Conservation (phyloP, 2,329 filamentous ascomycete genomes). For the Aspergillus calidoustus region DNA sequence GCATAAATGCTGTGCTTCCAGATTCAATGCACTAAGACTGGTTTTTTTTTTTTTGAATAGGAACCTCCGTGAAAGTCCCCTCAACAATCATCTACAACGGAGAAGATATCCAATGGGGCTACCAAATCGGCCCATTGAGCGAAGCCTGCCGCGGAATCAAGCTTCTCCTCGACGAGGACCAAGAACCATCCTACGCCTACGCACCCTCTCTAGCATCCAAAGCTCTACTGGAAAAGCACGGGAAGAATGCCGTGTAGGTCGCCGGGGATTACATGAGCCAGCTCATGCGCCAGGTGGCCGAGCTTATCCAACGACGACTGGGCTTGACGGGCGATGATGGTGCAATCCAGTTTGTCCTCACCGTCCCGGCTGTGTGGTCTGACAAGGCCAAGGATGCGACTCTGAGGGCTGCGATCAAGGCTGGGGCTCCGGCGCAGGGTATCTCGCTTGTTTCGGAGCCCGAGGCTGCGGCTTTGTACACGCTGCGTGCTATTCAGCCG, state of each 20-base stretch:
- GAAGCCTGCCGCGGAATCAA: conserved; percentile 33
- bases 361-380: conserved; percentile 41
- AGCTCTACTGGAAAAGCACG: neutral
- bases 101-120: conserved; percentile 29
- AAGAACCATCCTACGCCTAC: conserved; percentile 17
- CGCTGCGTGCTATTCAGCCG: conserved; percentile 32
- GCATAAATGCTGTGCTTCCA: too few relatives aligned
- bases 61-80: conserved; percentile 28
- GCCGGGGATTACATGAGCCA: conserved; percentile 5
- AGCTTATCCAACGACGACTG: conserved; percentile 16
- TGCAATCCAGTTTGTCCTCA: conserved; percentile 31
- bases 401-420: conserved; percentile 25
- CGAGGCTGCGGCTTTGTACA: conserved; percentile 39
- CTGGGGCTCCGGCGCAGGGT: conserved; percentile 16
- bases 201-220: conserved; percentile 13
- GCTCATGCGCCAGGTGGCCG: neutral
- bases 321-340: conserved; percentile 18
- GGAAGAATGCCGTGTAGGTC: neutral
- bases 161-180: conserved; percentile 25
- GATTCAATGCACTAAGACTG: too few relatives aligned
- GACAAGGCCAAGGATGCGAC: conserved; percentile 40
- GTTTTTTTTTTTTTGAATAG: conserved; percentile 3
- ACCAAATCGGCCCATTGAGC: conserved; percentile 26
- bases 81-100: conserved; percentile 20
- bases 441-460: conserved; percentile 31